These are phyloP conservation scores for Elongisporangium anandrum DNA, from an alignment of 352 stramenopile species.

Conservation along the genomic window DNA sequence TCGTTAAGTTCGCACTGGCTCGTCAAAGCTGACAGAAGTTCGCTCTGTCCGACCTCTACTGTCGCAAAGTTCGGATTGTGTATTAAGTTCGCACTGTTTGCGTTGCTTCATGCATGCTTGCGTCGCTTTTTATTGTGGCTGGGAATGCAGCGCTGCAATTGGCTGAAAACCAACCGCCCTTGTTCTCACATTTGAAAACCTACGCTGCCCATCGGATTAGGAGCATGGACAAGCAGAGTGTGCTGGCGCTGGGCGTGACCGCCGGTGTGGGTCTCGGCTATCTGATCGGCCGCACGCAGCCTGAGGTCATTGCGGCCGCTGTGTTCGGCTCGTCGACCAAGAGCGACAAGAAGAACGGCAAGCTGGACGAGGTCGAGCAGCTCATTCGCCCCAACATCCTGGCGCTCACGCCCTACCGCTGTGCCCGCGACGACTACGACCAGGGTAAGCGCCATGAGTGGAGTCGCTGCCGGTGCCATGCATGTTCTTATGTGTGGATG, in stretches of 20 bases:
- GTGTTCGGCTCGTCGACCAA: background rate
- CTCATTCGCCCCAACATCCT: conserved; percentile 97
- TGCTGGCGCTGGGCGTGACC: conserved; percentile 51
- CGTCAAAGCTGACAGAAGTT: background rate
- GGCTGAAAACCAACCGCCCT: background rate
- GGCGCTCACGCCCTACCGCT: conserved; percentile 94
- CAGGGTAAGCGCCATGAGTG: conserved; percentile 31
- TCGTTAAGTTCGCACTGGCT: background rate
- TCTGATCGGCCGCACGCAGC: conserved; percentile 51
- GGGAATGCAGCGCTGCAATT: background rate
- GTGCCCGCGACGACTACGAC: conserved; percentile 95
- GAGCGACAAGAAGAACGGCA: conserved; percentile 4
- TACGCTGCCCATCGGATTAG: background rate
- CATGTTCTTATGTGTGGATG: background rate
- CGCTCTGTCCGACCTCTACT: background rate
- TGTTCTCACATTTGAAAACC: background rate
- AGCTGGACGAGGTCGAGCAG: conserved; percentile 63
- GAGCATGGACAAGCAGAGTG: conserved; percentile 63
- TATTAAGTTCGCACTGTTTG: background rate
- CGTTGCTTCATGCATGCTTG: background rate
- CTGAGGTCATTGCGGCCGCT: background rate
- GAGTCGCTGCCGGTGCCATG: background rate
- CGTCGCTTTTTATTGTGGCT: background rate
- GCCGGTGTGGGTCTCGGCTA: conserved; percentile 67
- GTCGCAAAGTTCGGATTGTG: background rate